Conservation (phyloP, 2,329 filamentous ascomycete genomes). For the Nothophaeocryptopus gaeumannii region DNA sequence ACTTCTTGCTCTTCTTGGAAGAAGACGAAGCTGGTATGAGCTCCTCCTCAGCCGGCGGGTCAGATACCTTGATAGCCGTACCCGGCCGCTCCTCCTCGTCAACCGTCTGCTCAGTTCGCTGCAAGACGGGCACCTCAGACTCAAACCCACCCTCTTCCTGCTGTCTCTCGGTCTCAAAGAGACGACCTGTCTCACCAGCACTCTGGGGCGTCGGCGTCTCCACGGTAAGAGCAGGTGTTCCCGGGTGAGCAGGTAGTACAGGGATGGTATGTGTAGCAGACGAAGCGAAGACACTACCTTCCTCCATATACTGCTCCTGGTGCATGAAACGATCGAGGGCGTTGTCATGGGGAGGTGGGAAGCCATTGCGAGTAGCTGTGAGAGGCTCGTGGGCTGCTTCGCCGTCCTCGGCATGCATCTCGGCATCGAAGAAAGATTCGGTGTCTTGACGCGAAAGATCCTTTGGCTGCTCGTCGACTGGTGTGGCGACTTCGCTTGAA, state of each 20-base stretch:
- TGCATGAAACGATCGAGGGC: constrained; percentile 8
- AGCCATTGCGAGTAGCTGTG: not conserved
- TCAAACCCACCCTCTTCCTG: not conserved
- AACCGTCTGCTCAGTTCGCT: not conserved
- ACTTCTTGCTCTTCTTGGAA: constrained; percentile 30
- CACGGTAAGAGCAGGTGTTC: not conserved
- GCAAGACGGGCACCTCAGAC: not conserved
- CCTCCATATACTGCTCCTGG: constrained; percentile 3
- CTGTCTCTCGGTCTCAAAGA: not conserved
- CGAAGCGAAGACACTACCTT: constrained; percentile 13
- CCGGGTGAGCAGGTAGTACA: constrained; percentile 5
- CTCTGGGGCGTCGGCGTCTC: not conserved
- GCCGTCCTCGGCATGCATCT: constrained; percentile 6
- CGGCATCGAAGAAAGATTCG: constrained; percentile 8
- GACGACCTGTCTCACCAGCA: not conserved
- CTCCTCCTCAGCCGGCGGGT: constrained; percentile 10
- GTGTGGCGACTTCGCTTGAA: not conserved
- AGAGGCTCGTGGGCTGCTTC: not conserved
- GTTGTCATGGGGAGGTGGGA: not conserved
- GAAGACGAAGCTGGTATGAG: no score
- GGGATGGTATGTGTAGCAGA: constrained; percentile 20
- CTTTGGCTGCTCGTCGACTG: no score
- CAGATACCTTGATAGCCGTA: constrained; percentile 15
- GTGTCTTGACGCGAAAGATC: constrained; percentile 2
- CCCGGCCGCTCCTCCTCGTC: constrained; percentile 9